Percentiles rank a stretch among this genome's conserved stretches.
These are phyloP conservation scores for Plenodomus tracheiphilus DNA, from an alignment of 2,329 filamentous ascomycete species.

Conservation along the genomic window DNA sequence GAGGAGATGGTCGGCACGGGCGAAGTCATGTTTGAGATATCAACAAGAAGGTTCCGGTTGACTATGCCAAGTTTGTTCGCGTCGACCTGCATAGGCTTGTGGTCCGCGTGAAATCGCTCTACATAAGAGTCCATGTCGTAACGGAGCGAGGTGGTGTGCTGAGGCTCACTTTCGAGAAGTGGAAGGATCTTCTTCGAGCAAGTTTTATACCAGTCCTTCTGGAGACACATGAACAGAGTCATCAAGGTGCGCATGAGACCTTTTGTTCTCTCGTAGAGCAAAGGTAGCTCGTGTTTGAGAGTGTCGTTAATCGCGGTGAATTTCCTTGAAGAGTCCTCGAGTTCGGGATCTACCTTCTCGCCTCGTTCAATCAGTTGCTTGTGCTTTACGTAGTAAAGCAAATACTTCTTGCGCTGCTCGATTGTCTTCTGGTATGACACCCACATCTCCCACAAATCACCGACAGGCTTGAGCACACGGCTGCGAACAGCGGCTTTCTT, in stretches of 20 bases:
- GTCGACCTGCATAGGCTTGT: slow-evolving; percentile 70
- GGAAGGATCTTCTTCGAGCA: slow-evolving; percentile 82
- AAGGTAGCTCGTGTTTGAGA: slow-evolving; percentile 87
- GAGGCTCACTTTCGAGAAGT: slow-evolving; percentile 63
- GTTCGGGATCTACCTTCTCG: slow-evolving; percentile 85
- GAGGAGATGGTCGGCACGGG: slow-evolving; percentile 50
- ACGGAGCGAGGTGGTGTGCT: slow-evolving; percentile 54
- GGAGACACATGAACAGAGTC: slow-evolving; percentile 80
- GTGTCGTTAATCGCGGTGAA: slow-evolving; percentile 92
- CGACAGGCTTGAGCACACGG: slow-evolving; percentile 83
- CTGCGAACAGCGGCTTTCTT: slow-evolving; percentile 70
- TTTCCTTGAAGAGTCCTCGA: slow-evolving; percentile 80
- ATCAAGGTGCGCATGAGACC: slow-evolving; percentile 82
- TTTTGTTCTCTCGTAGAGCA: slow-evolving; percentile 78
- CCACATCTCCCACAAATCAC: slow-evolving; percentile 76
- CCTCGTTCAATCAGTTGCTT: slow-evolving; percentile 76
- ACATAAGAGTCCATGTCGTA: slow-evolving; percentile 74
- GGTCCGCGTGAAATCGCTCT: slow-evolving; percentile 77
- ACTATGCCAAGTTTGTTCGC: slow-evolving; percentile 74
- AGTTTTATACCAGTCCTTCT: slow-evolving; percentile 78
- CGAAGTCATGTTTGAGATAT: slow-evolving; percentile 63
- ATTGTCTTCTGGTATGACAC: slow-evolving; percentile 85
- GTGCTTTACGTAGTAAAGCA: slow-evolving; percentile 83
- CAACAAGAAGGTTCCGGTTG: slow-evolving; percentile 68
- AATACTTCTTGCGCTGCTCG: slow-evolving; percentile 91